Evolutionary conservation across 148 eudicot species (phyloP), one percentile per base, ranked within the genome.

Genomic region (Limonium bicolor): DNA sequence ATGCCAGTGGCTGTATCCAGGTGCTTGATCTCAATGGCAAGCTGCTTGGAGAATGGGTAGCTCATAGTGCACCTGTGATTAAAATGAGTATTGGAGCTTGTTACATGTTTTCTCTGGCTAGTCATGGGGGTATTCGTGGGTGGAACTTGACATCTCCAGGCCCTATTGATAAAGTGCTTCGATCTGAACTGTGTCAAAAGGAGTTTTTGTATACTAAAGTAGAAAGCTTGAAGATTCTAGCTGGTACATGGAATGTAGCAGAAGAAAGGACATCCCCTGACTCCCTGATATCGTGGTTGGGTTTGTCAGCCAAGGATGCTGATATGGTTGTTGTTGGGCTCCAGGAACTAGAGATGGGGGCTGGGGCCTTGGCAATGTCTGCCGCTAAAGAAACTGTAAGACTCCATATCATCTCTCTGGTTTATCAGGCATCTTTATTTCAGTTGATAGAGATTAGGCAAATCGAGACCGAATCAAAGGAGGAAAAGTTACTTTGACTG

Each of bases 271-370:
- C 95, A 43, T 60, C 84, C 12, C 69, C 50, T 41, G 95, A 90
- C 59, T 80, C 97, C 13, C 85, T 90, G 56, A 59, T 84, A 52
- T 77, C 87, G 23, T 90, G 97, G 97, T 43, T 90, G 51, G 93
- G 87, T 36, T 74, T 77, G 53, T 79, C 82, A 3, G 84, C 87
- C 31, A 61, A 71, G 27, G 80, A 78, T 63, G 76, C 66, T 55
- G 80, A 72, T 41, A 60, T 90, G 53, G 67, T 90, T 40, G 76
- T 76, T 51, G 95, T 77, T 53, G 97, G 97, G 36, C 69, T 84
- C 35, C 97, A 90, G 73, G 97, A 90, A 72, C 75, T 90, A 52
- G 97, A 90, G 75, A 90, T 90, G 97, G 93, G 97, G 57, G 97
- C 97, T 51, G 97, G 97, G 54, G 82, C 66, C 66, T 84, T 90